Conservation (phyloP, 257 asterid genomes). For the Fraxinus pennsylvanica region DNA sequence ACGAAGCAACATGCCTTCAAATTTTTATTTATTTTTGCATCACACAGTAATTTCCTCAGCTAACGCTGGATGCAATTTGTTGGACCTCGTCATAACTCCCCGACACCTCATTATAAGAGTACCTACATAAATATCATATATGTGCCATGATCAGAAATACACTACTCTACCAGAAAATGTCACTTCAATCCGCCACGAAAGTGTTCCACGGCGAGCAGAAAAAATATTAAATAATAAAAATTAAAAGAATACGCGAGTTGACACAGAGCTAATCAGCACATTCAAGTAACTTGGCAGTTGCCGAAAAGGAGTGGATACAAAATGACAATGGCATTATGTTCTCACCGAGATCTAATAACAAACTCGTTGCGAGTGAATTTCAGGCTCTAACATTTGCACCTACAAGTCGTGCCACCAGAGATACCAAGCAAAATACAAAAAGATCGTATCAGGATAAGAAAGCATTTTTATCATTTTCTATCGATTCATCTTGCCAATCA, state of each 20-base stretch:
- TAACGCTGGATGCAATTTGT: constrained; percentile 31
- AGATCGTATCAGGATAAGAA: no score
- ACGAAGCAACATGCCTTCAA: background rate
- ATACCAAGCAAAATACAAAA: background rate
- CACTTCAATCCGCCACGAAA: background rate
- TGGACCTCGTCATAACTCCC: constrained; percentile 71
- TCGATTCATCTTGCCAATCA: background rate
- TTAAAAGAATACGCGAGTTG: no score
- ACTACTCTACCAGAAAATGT: background rate
- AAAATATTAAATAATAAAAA: no score
- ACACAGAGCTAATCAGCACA: no score
- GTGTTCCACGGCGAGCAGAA: background rate
- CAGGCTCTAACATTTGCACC: background rate
- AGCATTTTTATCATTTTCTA: background rate
- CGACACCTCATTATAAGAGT: constrained; percentile 61
- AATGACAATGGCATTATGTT: background rate
- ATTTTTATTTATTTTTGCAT: background rate
- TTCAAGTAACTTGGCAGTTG: no score
- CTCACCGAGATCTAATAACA: background rate
- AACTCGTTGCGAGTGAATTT: background rate
- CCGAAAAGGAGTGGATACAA: background rate
- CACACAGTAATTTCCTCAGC: constrained; percentile 27
- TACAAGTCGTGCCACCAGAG: background rate
- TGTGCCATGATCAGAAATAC: background rate
- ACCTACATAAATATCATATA: constrained; percentile 43